Evolutionary conservation across 2,329 filamentous ascomycete genomes (phyloP).

Genomic region (Diaporthe caulivora): DNA sequence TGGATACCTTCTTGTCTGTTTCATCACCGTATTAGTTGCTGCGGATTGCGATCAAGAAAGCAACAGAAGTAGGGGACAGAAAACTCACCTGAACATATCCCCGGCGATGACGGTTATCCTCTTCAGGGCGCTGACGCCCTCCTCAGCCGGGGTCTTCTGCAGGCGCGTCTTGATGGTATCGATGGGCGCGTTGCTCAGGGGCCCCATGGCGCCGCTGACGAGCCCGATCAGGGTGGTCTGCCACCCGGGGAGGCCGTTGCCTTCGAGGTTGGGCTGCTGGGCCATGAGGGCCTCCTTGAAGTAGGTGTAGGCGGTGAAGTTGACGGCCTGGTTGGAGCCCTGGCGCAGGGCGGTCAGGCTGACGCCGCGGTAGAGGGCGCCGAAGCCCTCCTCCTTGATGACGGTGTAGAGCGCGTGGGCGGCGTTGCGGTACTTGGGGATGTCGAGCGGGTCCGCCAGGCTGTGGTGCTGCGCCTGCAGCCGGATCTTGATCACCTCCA

Average conservation of each 20-base stretch:
- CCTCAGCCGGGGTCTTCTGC: constrained; percentile 87
- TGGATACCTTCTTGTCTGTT: constrained; percentile 88
- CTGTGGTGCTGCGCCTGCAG: constrained; percentile 98
- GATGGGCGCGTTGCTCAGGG: constrained; percentile 95
- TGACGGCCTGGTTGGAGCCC: constrained; percentile 97
- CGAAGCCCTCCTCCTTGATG: constrained; percentile 88
- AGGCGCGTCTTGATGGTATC: constrained; percentile 98
- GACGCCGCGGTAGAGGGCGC: constrained; percentile 92
- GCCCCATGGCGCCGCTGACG: constrained; percentile 93
- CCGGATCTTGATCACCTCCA: constrained; percentile 99
- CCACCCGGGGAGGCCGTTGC: constrained; percentile 80
- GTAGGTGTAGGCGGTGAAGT: constrained; percentile 98
- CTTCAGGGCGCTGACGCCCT: constrained; percentile 82
- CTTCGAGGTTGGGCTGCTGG: constrained; percentile 77
- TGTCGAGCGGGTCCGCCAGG: constrained; percentile 95
- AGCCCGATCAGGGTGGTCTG: constrained; percentile 94
- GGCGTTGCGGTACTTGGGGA: constrained; percentile 97
- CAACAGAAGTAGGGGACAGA: background rate
- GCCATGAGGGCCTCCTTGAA: constrained; percentile 84
- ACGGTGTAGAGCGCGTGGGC: constrained; percentile 88
- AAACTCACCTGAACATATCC: constrained; percentile 83
- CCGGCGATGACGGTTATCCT: constrained; percentile 83
- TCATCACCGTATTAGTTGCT: background rate
- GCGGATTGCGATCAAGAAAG: no score
- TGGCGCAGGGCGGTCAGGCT: constrained; percentile 93